Evolutionary conservation across 2,329 filamentous ascomycete genomes (phyloP), one percentile per base, ranked within the genome.

Genomic region (Aspergillus neotritici): DNA sequence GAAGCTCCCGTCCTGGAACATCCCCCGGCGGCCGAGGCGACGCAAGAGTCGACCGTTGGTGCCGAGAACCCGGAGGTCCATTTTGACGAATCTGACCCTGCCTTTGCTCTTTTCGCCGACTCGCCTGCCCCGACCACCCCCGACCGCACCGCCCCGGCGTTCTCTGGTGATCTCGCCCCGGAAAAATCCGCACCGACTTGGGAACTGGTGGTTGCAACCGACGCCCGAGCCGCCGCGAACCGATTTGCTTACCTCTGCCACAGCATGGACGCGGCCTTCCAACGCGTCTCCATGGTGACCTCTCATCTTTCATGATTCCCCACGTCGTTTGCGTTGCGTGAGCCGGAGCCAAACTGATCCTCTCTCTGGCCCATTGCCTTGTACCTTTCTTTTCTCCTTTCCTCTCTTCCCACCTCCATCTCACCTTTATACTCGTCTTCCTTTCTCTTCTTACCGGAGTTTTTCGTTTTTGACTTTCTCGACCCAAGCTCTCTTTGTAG

Each of bases 111-210:
- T 31, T 71, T 76, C 45, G 63, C 80, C 36, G 76, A 82, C 57
- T 66, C 70, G 9, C 73, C 73, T 57, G 63, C 33, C 47, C 65
- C 49, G 11, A n/a, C 34, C 31, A 17, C 42, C 9, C 17, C 31
- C 44, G 67, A 47, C 34, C 52, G 60, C 25, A 33, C 57, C 10
- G 46, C 55, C 21, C 56, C 64, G 25, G 53, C 63, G 9, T 51
- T 66, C 10, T 69, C 72, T 43, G 75, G 75, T 36, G 76, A 76
- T 31, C 68, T 86, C 46, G 70, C 76, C 47, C 61, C 77, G 1
- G 82, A 85, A 54, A 90, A 90, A 73, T 67, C 75, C 3, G 69
- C 80, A 37, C 69, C 78, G 11, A 74, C 78, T 37, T 80, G 78
- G 55, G 78, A 85, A 52, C 74, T 89, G n/a, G 69, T 86, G 25